Conservation (phyloP, 768 basidiomycete genomes). For the Porphyrellus cyaneotinctus region DNA sequence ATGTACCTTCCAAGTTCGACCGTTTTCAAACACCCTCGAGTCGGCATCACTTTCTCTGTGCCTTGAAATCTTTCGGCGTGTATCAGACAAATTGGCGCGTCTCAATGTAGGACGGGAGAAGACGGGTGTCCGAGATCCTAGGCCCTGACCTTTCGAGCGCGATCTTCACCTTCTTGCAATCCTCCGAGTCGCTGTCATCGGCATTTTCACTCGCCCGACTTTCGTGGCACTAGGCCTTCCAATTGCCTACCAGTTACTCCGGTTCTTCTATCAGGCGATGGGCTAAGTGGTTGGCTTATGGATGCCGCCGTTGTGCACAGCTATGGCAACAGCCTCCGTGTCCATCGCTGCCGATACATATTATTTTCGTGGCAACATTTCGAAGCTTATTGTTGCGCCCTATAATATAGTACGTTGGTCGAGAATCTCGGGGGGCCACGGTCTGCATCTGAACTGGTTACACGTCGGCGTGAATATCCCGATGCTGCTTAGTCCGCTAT, state of each 20-base stretch:
- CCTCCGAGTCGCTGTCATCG: slow-evolving; percentile 27
- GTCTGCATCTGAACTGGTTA: slow-evolving; percentile 39
- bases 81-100: slow-evolving; percentile 6
- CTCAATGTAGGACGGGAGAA: slow-evolving; percentile 1
- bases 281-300: slow-evolving; percentile 10
- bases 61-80: slow-evolving; percentile 23
- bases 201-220: slow-evolving; percentile 35
- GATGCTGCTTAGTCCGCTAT: slow-evolving; percentile 35
- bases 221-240: slow-evolving; percentile 34
- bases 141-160: slow-evolving; percentile 2
- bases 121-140: not conserved
- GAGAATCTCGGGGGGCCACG: slow-evolving; percentile 37
- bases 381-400: slow-evolving; percentile 29
- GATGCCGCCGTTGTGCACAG: slow-evolving; percentile 23
- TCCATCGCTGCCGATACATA: slow-evolving; percentile 29
- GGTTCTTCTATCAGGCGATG: slow-evolving; percentile 6
- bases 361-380: slow-evolving; percentile 30
- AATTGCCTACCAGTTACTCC: slow-evolving; percentile 26
- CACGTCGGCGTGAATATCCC: slow-evolving; percentile 38
- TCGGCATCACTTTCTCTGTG: slow-evolving; percentile 29
- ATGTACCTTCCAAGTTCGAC: slow-evolving; percentile 36
- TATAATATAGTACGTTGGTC: slow-evolving; percentile 36
- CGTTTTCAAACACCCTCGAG: slow-evolving; percentile 39
- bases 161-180: slow-evolving; percentile 26
- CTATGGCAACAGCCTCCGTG: slow-evolving; percentile 5